Base-by-base conservation (phyloP, 805 yeast genomes). In the Komagataella pseudopastoris region DNA sequence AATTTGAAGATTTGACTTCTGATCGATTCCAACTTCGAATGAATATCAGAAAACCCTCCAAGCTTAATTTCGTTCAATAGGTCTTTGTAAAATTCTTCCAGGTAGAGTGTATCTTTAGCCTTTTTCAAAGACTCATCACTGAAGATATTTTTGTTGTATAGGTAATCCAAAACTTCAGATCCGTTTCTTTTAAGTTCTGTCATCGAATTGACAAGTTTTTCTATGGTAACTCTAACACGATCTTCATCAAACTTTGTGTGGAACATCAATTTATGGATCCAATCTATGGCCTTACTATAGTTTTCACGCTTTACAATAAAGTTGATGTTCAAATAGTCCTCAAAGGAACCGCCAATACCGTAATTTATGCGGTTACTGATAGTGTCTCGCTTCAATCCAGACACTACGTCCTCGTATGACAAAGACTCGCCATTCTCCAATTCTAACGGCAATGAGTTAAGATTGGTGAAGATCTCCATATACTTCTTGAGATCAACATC, bases 371-470 rank as follows among this genome's bases (percentile, higher is more conserved):
- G 68, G 47, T 77, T 72, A 39, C 76, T 78, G 22, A 90, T 69
- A 6, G 93, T 78, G 56, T 90, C 97, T 30, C 80, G 74, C 59
- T 88, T 85, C 46, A 89, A 63, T 23, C 76, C 73, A 17, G 83
- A 71, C 6, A 88, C 82, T n/a, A 89, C 96, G 47, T 81, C 76
- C 52, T 89, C 95, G 60, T 75, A 86, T 0, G 86, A 77, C 18
- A 82, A 68, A 14, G 71, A 63, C 2, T 72, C 61, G 2, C 89
- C 91, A 58, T 79, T 76, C 1, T 78, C 83, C 8, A 76, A 68
- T 48, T 70, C 69, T 66, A 91, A 71, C 1, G 97, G 93, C 61
- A 87, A 69, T 0, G 88, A 70, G 59, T 87, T 85, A 6, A 90
- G 63, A 49, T 83, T 86, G 51, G 77, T 71, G 7, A 90, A 62